Base-by-base conservation (phyloP, 306 rosid genomes). In the Rosa rugosa region DNA sequence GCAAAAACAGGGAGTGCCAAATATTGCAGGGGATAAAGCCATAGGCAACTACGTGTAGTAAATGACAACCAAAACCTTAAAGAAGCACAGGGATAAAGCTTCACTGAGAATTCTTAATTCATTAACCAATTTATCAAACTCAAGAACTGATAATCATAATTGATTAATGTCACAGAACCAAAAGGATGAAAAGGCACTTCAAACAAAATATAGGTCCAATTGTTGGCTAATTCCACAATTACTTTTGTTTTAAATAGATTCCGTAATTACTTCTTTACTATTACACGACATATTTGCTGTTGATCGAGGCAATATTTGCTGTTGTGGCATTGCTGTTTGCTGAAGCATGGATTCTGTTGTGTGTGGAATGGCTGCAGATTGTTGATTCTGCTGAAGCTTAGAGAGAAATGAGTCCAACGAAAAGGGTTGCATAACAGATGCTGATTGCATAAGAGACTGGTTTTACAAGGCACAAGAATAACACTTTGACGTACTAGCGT, bases 371-470 rank as follows among this genome's bases (percentile, higher is more conserved):
- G 85, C 75, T 73, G 94, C 11, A 11, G 49, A 60, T 79, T 87
- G 91, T 66, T 89, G 97, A 86, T 82, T 89, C 82, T 81, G 98
- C 86, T 86, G 92, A 77, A 84, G 89, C 85, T 80, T 83, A 10
- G 95, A 72, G 82, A 85, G 83, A 31, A 90, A 72, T 12, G 87
- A 18, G 56, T 85, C 94, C 81, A 88, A 83, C 80, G 85, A 63
- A 25, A 91, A 79, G 68, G 92, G 81, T 81, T 89, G 94, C 88
- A 86, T 84, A 60, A 82, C 85, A 72, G 94, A 79, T 59, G 92
- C 84, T 77, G 94, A 80, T 88, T 88, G 93, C 86, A 93, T 78
- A 80, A 80, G 23, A 16, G 54, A 49, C 54, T 13, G 5, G 54
- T 4, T 49, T 49, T 17, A 4, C 54, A 49, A 49, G 54, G 18